These are phyloP conservation scores for Dipteronia sinensis DNA, from an alignment of 345 rosid species.

Conservation along the genomic window DNA sequence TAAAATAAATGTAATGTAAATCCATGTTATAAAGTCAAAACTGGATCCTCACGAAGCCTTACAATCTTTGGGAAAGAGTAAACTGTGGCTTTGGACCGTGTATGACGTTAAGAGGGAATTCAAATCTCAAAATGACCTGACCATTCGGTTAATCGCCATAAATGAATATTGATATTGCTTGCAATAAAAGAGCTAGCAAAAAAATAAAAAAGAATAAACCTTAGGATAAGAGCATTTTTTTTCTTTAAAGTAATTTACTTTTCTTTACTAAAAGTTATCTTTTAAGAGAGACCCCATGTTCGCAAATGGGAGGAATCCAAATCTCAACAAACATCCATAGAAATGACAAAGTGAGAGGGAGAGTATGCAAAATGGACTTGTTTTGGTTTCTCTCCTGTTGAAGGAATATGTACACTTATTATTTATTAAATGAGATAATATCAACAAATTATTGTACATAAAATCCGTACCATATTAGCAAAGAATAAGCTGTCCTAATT, in stretches of 20 bases:
- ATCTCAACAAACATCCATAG: slow-evolving; percentile 10
- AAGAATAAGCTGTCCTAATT: too few relatives aligned
- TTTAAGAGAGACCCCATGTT: slow-evolving; percentile 7
- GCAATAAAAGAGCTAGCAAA: too few relatives aligned
- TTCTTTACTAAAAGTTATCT: background rate
- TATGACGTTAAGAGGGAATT: too few relatives aligned
- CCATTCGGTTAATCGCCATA: too few relatives aligned
- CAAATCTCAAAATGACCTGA: too few relatives aligned
- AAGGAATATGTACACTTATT: background rate
- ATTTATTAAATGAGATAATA: background rate
- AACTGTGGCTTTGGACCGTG: too few relatives aligned
- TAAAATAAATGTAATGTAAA: too few relatives aligned
- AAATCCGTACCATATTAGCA: background rate
- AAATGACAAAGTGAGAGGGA: background rate
- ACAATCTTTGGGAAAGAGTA: too few relatives aligned
- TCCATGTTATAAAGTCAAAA: too few relatives aligned
- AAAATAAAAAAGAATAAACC: background rate
- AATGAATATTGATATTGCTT: too few relatives aligned
- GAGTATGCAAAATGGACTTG: background rate
- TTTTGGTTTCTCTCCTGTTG: background rate
- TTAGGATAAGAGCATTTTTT: background rate
- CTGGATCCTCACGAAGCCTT: too few relatives aligned
- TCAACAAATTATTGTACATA: background rate
- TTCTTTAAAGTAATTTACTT: background rate
- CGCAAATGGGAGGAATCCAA: slow-evolving; percentile 23